Conservation (phyloP, 371 early-diverging fungal species). For the Syncephalastrum sp. region DNA sequence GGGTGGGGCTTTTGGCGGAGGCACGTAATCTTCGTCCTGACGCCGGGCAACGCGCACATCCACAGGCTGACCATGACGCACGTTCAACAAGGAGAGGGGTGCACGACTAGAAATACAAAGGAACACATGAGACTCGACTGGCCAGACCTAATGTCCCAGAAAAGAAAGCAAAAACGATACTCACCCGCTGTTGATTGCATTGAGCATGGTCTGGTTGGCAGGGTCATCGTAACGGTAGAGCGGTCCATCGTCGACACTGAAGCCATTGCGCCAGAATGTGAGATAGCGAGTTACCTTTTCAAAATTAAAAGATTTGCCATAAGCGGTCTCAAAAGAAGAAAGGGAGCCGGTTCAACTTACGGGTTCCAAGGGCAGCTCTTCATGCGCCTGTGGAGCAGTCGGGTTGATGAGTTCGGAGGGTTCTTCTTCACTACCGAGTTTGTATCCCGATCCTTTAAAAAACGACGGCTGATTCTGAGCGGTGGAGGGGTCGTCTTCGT, state of each 20-base stretch:
- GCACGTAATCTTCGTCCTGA: conserved; percentile 83
- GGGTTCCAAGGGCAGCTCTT: conserved; percentile 25
- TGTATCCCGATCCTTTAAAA: conserved; percentile 70
- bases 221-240: conserved; percentile 84
- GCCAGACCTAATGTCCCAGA: not conserved
- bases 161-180: not conserved
- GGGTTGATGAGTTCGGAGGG: conserved; percentile 42
- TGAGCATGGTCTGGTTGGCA: conserved; percentile 78
- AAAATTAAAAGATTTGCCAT: not conserved
- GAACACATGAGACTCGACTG: not conserved
- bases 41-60: conserved; percentile 85
- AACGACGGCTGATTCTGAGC: conserved; percentile 38
- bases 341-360: conserved; percentile 23
- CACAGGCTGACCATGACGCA: conserved; percentile 90
- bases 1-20: conserved; percentile 75
- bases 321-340: not conserved
- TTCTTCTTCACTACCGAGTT: conserved; percentile 67
- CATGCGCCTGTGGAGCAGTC: conserved; percentile 11
- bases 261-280: conserved; percentile 96
- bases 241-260: conserved; percentile 93
- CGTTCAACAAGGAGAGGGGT: conserved; percentile 81
- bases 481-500: conserved; percentile 36
- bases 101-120: conserved; percentile 60
- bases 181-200: conserved; percentile 86
- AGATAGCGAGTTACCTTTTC: conserved; percentile 65